A percentile compares a stretch with the other conserved stretches of the same genome.
phyloP scores from a whole-genome alignment of 163 green algal species.

The Picocystis sp. region DNA sequence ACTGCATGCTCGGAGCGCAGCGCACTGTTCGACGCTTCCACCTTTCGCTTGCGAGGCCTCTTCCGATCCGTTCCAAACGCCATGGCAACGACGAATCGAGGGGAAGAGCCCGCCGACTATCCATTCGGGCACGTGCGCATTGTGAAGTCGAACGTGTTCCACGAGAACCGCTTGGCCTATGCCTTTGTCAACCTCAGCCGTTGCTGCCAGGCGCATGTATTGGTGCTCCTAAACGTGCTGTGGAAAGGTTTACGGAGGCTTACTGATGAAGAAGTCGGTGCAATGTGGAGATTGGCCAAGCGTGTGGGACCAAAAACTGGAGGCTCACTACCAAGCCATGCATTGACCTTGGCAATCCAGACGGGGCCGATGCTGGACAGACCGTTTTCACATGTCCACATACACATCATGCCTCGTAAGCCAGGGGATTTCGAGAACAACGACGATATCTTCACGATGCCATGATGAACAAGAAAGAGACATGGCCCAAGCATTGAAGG shows the following conservation, averaged over 20 bases:
- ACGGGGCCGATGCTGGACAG: conserved; percentile 7
- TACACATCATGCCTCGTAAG: conserved; percentile 11
- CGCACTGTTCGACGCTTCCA: no score
- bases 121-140: not conserved
- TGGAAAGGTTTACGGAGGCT: conserved; percentile 3
- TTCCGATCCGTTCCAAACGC: no score
- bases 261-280: conserved; percentile 6
- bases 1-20: no score
- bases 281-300: conserved; percentile 11
- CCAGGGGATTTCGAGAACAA: conserved; percentile 10
- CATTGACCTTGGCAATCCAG: conserved; percentile 8
- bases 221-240: conserved; percentile 7
- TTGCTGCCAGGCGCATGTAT: conserved; percentile 6
- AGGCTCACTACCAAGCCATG: conserved; percentile 2
- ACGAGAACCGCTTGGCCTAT: conserved; percentile 5
- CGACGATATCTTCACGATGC: conserved; percentile 11
- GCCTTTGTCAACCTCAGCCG: conserved; percentile 12
- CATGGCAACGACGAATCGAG: no score
- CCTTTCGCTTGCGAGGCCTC: no score
- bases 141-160: conserved; percentile 5
- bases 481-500: not conserved
- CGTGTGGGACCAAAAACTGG: conserved; percentile 2
- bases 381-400: conserved; percentile 10
- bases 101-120: no score
- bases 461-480: conserved; percentile 4